Evolutionary conservation across 495 filamentous ascomycete genomes (phyloP).

Genomic region (Aspergillus hancockii): DNA sequence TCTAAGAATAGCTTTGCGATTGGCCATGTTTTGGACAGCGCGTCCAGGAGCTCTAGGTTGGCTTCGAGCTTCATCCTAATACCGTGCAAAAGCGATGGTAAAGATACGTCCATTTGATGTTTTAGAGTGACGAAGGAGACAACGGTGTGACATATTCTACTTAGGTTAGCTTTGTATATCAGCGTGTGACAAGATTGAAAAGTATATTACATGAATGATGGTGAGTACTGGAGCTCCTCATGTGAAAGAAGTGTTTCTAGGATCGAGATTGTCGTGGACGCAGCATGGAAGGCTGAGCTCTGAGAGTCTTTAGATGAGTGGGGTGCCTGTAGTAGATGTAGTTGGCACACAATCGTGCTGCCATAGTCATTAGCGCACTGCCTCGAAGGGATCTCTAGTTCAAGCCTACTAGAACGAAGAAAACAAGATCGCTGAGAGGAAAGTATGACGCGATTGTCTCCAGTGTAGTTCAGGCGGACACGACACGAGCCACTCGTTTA

Average conservation of each 20-base stretch:
- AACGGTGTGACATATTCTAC: conserved; percentile 15
- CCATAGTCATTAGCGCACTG: background rate
- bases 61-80: conserved; percentile 11
- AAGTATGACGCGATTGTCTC: conserved; percentile 75
- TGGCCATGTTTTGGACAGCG: conserved; percentile 12
- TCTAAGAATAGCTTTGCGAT: conserved; percentile 12
- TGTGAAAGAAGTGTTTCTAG: conserved; percentile 77
- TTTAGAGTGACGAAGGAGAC: conserved; percentile 15
- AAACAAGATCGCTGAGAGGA: conserved; percentile 85
- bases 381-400: background rate
- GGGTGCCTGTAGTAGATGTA: conserved; percentile 87
- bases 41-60: conserved; percentile 8
- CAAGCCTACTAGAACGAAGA: conserved; percentile 76
- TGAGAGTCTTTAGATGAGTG: conserved; percentile 73
- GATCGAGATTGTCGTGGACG: conserved; percentile 84
- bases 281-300: conserved; percentile 89
- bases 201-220: conserved; percentile 66
- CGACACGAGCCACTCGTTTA: conserved; percentile 88
- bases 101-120: conserved; percentile 5
- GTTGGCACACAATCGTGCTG: conserved; percentile 80
- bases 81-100: conserved; percentile 13
- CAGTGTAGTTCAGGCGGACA: conserved; percentile 79
- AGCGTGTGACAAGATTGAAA: background rate
- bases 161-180: background rate
- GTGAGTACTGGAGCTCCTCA: conserved; percentile 75